Evolutionary conservation across 2,329 filamentous ascomycete genomes (phyloP), one percentile per base, ranked within the genome.

Genomic region (Colletotrichum godetiae): DNA sequence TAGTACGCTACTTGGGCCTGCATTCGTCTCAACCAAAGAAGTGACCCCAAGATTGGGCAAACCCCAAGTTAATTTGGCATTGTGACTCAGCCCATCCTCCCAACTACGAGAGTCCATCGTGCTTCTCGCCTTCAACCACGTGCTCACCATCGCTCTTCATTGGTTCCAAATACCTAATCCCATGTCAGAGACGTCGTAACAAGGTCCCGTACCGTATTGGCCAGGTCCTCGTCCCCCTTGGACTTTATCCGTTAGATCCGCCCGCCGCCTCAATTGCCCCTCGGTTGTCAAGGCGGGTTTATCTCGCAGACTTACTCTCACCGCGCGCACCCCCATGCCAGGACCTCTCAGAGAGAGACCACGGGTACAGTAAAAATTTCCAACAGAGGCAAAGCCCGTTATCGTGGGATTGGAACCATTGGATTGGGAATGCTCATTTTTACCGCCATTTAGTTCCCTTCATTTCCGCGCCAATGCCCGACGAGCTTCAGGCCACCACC

Each of bases 401-500:
- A 64, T 64, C 61, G 31, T 27, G 46, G 35, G 61, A 53, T 35
- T 12, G 27, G 27, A 27, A 27, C 27, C 27, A 27, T 27, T 27
- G 27, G 27, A 27, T 27, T 27, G 27, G 27, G 27, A 27, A 27
- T 27, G 27, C 27, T 4, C 27, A 42, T 46, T 15, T 15, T 15
- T 19, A 19, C 13, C 11, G 22, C 61, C 46, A 6, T n/a, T 15
- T 3, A 19, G 37, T 42, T 19, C 37, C 37, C 37, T 42, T 42
- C 33, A 22, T 27, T 64, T 64, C 61, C 61, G 61, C 61, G 61
- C 61, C 60, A 70, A 73, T 73, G 70, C 42, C 70, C 57, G 70
- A 46, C 68, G 58, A 69, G 58, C 49, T 70, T 55, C 19, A 56
- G 53, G n/a, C 27, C 49, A 1, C 27, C 49, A 1, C 53, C 46